Conservation (phyloP, 805 yeast genomes). For the Myxozyma geophila region DNA sequence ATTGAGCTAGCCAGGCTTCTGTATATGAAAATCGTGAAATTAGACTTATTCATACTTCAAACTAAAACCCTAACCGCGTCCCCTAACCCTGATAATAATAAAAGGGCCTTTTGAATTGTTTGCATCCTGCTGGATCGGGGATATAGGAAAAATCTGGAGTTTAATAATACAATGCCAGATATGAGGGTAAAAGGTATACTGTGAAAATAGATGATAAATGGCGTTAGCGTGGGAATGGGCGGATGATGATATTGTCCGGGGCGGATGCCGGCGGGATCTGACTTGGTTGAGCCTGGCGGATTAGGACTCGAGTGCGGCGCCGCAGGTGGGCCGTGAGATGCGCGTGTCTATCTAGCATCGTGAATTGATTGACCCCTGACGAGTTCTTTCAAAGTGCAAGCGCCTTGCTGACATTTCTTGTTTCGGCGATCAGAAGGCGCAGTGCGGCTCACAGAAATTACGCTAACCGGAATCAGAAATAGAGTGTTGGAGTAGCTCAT, state of each 20-base stretch:
- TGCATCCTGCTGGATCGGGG: no score
- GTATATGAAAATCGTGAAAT: neutral
- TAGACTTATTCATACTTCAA: neutral
- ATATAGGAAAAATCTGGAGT: no score
- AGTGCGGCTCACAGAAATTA: neutral
- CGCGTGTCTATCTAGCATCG: no score
- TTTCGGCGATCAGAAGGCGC: neutral
- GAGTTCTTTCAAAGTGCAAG: neutral
- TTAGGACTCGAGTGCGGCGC: neutral
- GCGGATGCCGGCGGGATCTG: neutral
- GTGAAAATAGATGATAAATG: neutral
- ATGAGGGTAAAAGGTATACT: neutral
- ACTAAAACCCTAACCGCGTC: neutral
- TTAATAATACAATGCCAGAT: neutral
- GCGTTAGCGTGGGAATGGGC: no score
- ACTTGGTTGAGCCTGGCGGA: neutral
- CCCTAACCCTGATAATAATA: neutral
- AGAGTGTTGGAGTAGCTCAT: neutral
- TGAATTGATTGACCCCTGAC: no score
- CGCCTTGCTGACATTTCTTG: neutral
- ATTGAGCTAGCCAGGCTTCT: slow-evolving; percentile 15
- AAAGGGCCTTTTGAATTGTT: no score
- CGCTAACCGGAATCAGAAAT: neutral
- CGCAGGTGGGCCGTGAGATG: neutral
- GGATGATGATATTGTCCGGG: neutral